phyloP scores from a whole-genome alignment of 176 grass and related monocot genomes.

The Avena insularis region DNA sequence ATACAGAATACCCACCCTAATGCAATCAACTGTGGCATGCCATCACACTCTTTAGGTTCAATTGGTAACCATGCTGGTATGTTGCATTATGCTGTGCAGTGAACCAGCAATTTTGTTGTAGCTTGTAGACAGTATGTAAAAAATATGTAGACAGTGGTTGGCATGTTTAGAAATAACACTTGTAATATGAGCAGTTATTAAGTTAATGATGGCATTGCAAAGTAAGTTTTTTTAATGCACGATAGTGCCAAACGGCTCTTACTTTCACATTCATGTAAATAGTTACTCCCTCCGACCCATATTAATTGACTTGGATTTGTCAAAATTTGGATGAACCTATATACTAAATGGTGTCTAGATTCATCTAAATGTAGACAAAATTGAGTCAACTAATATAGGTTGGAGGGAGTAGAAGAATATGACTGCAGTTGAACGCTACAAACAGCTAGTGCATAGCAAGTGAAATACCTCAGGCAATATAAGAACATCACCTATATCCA shows the following conservation, averaged over 20 bases:
- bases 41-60: slow-evolving; percentile 4
- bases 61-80: slow-evolving; percentile 4
- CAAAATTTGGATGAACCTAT: too few relatives aligned
- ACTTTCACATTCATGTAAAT: slow-evolving; percentile 7
- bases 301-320: too few relatives aligned
- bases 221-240: background rate
- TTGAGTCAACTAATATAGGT: too few relatives aligned
- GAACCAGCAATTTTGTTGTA: slow-evolving; percentile 26
- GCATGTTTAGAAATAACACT: background rate
- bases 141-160: background rate
- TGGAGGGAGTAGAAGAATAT: background rate
- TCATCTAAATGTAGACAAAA: too few relatives aligned
- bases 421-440: slow-evolving; percentile 18
- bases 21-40: background rate
- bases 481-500: background rate
- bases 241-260: background rate
- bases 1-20: slow-evolving; percentile 10
- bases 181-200: background rate
- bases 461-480: background rate
- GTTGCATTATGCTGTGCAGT: background rate
- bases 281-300: background rate
- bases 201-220: slow-evolving; percentile 3
- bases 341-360: too few relatives aligned
- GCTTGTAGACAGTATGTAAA: background rate
- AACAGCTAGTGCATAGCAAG: slow-evolving; percentile 10